Base-by-base conservation (phyloP, 2,329 filamentous ascomycete species). In the Phialocephala subalpina region DNA sequence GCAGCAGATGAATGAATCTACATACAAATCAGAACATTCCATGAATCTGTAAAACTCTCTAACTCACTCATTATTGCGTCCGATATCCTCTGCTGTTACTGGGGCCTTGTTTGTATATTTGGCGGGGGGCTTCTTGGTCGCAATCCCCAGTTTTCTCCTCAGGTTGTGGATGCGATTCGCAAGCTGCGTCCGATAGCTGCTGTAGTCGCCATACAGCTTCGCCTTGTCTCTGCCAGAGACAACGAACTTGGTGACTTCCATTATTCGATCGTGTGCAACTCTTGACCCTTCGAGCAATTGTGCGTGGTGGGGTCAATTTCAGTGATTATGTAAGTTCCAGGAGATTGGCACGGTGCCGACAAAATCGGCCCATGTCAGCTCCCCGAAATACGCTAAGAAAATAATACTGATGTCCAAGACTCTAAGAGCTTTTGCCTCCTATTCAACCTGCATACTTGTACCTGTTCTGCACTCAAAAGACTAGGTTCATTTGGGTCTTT, bases 121-220 rank as follows among this genome's bases (percentile, higher is more conserved):
- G 73, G 91, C 91, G 71, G 93, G 91, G 81, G 93, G 95, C 79
- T 89, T 91, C 57, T 57, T 57, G 14, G 93, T 97, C 60, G 91
- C 87, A 75, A 94, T 90, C 58, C 91, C 92, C 63, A 98, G 86
- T 82, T 92, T 95, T 84, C 91, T 95, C 77, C 94, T 91, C 73
- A 92, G 85, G 76, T 91, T 93, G 77, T 93, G 90, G 66, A 99
- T 85, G 76, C 92, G 90, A 77, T 93, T 92, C 70, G 91, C 89
- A 59, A 97, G 85, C 77, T 93, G 92, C 58, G 84, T 83, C 75
- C 94, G 91, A 79, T 98, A 98, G 64, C 90, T 90, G 76, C 88
- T 88, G 81, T 97, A 94, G 81, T 97, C 94, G 73, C 94, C 94
- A 71, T 96, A 90, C 35, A 97, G 87, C 60, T 97, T 90, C 42